Evolutionary conservation across 2,329 filamentous ascomycete species (phyloP), one percentile per base, ranked within the genome.

Genomic region (Sarocladium oryzae): DNA sequence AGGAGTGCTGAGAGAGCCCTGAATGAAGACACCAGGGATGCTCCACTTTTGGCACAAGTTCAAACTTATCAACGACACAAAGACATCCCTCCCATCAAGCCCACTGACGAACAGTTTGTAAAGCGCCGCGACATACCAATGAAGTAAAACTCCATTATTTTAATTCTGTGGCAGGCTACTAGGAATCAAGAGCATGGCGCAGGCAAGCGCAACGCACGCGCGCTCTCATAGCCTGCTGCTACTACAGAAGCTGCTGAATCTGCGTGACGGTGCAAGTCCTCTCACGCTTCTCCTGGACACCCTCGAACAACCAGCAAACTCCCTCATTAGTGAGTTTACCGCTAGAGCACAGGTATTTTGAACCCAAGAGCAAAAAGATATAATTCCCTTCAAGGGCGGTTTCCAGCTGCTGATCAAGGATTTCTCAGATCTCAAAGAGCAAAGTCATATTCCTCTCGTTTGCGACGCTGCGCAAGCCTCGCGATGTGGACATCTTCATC

Each of bases 221-320:
- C 81, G 89, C 56, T 91, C 89, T 18, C 90, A 96, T 68, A 91
- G 90, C 64, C 71, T 95, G 20, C 79, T 95, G 2, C 75, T 95
- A 2, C 83, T 96, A 51, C 88, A 90, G 56, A 91, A 89, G 63
- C 74, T 96, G 2, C 75, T 96, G 56, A 88, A 84, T 62, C 74
- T 89, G 52, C 80, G 89, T 55, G 87, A 93, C 66, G 83, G 82
- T 52, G 83, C 86, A 13, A 95, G 89, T 46, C 92, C 92, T 2
- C 82, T 97, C 61, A 96, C 91, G 0, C 73, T 97, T 23, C 69
- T 96, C 2, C 75, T 96, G 52, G 92, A 97, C 67, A 88, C 78
- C 30, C 74, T 96, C 26, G 89, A 95, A 69, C 90, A 96, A 69
- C 82, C 84, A 23, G 88, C 84, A 6, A 76, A 74, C 26, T 84